These are phyloP conservation scores for Ophiosphaerella narmari DNA, from an alignment of 2,329 filamentous ascomycete genomes.

Conservation along the genomic window DNA sequence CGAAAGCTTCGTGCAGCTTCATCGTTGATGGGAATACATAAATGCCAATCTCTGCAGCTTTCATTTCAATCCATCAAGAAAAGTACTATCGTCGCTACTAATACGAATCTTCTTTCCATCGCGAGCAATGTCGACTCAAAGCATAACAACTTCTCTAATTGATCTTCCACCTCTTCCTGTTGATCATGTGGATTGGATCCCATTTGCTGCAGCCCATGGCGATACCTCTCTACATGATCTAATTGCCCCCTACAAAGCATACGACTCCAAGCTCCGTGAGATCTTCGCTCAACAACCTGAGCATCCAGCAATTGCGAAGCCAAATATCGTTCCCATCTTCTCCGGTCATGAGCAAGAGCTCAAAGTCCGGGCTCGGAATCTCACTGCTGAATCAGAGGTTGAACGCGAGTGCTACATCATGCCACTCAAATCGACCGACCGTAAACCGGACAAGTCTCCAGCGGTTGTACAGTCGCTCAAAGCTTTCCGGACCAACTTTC, in stretches of 20 bases:
- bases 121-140: constrained; percentile 19
- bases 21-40: neutral
- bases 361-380: constrained; percentile 65
- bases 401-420: constrained; percentile 72
- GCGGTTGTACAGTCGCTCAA: constrained; percentile 70
- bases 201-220: constrained; percentile 61
- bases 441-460: constrained; percentile 65
- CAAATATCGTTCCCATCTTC: constrained; percentile 72
- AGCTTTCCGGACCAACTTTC: constrained; percentile 79
- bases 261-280: constrained; percentile 68
- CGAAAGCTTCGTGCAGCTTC: neutral
- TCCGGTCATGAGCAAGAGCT: constrained; percentile 58
- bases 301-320: constrained; percentile 60
- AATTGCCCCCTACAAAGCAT: constrained; percentile 68
- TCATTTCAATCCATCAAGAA: constrained; percentile 1
- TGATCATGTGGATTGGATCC: constrained; percentile 49
- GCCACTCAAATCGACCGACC: constrained; percentile 64
- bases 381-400: constrained; percentile 61
- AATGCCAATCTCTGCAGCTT: neutral
- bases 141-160: constrained; percentile 2
- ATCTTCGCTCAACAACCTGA: constrained; percentile 70
- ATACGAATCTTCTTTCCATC: constrained; percentile 9
- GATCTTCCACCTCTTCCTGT: constrained; percentile 46
- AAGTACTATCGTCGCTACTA: neutral
- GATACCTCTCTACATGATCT: constrained; percentile 61